Evolutionary conservation across 1,284 basidiomycete species (phyloP), one percentile per base, ranked within the genome.

Genomic region (Pyrrhoderma lamaoense): DNA sequence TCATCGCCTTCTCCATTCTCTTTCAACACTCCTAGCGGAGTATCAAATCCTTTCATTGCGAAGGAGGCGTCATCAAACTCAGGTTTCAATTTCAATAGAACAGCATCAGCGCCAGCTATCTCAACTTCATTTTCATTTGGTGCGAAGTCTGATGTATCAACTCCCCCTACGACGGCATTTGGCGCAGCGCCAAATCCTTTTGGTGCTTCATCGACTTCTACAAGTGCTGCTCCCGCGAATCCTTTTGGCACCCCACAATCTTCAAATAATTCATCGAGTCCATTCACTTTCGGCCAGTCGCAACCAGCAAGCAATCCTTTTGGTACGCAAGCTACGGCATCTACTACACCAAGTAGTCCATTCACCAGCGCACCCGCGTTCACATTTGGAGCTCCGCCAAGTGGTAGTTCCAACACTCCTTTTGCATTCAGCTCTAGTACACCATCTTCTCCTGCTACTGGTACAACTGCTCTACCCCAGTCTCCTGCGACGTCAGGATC

Each of bases 381-480:
- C 31, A 37, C 51, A n/a, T 68, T 71, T 42, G 68, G 60, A 31
- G 19, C 48, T 23, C 27, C 55, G 8, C 2, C 48, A 7, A 25
- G 18, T 8, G n/a, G n/a, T 31, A 11, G 27, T 11, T 21, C 35
- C 4, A 11, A 39, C 13, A 51, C 19, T 14, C 38, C 39, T 3
- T 56, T 53, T 31, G 22, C 16, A 53, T 35, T 67, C 64, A 48
- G 60, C 58, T 11, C 58, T 36, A 72, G 70, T 54, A 78, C 80
- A 57, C 79, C 80, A 48, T 70, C 72, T 36, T 82, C 82, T n/a
- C 81, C 80, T 18, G 75, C 73, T 46, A 65, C 65, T 45, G 63
- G 64, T 8, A 66, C 57, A 27, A 52, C 61, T 39, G 65, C 54
- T 56, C 58, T 60, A 49, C 70, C 63, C 3, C 59, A 57, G 19